Evolutionary conservation across 2,329 filamentous ascomycete genomes (phyloP).

Genomic region (Hortaea werneckii): DNA sequence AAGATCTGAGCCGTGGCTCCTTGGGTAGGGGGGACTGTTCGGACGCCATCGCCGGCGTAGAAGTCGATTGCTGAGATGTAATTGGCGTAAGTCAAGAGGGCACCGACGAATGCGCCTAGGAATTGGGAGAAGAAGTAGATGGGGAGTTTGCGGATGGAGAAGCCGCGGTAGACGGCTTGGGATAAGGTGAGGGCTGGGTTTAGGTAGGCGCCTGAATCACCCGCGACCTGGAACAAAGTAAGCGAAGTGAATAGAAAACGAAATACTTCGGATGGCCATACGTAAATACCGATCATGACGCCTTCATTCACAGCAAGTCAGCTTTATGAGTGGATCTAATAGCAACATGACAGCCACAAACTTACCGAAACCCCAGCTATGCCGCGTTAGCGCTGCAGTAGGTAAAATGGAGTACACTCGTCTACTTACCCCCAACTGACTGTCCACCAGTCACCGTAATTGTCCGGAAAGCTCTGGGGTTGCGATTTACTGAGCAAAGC

Average conservation of each 20-base stretch:
- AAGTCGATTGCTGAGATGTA: constrained; percentile 48
- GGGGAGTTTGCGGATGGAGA: constrained; percentile 60
- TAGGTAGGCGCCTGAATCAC: not conserved
- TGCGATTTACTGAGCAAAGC: constrained; percentile 22
- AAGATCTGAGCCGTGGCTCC: constrained; percentile 57
- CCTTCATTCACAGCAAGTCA: constrained; percentile 24
- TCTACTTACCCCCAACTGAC: not conserved
- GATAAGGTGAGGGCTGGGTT: constrained; percentile 57
- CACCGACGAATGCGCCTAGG: constrained; percentile 55
- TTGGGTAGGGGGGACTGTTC: constrained; percentile 41
- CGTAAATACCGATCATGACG: constrained; percentile 52
- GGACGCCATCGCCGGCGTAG: constrained; percentile 50
- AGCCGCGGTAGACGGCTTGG: constrained; percentile 57
- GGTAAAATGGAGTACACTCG: constrained; percentile 1
- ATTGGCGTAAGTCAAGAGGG: constrained; percentile 35
- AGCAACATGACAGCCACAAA: constrained; percentile 22
- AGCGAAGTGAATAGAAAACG: no score
- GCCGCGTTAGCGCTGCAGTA: constrained; percentile 30
- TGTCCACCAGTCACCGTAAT: not conserved
- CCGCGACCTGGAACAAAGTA: not conserved
- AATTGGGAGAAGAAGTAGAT: constrained; percentile 57
- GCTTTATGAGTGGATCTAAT: no score
- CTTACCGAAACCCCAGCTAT: constrained; percentile 37
- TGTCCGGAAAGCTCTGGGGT: not conserved
- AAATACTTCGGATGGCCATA: not conserved